phyloP scores from a whole-genome alignment of 1,284 basidiomycete genomes.

The Ganoderma leucocontextum region DNA sequence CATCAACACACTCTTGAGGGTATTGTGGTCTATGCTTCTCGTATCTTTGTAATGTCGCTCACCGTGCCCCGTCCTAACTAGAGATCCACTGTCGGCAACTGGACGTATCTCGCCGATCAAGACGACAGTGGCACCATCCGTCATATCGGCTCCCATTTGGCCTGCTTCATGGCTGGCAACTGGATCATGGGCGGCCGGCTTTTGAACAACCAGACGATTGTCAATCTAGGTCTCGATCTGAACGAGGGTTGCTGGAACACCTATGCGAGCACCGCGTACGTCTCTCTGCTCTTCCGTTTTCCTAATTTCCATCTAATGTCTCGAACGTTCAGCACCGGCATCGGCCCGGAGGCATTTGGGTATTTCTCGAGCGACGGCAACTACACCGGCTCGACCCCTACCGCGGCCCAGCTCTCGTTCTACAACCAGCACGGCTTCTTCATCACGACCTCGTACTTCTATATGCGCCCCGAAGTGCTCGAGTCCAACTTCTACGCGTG shows the following conservation, averaged over 20 bases:
- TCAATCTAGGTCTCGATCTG: slow-evolving; percentile 65
- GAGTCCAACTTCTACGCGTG: slow-evolving; percentile 84
- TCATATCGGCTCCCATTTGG: slow-evolving; percentile 73
- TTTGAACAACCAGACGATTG: slow-evolving; percentile 72
- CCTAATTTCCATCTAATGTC: not conserved
- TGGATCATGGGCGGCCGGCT: slow-evolving; percentile 77
- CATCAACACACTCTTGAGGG: slow-evolving; percentile 62
- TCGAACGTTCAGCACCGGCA: slow-evolving; percentile 62
- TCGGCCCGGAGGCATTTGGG: slow-evolving; percentile 74
- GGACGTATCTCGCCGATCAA: slow-evolving; percentile 68
- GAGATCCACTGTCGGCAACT: slow-evolving; percentile 69
- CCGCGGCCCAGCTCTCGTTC: slow-evolving; percentile 53
- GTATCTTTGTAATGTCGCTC: slow-evolving; percentile 15
- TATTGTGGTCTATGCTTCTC: slow-evolving; percentile 43
- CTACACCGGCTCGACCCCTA: slow-evolving; percentile 55
- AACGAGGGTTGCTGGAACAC: slow-evolving; percentile 81
- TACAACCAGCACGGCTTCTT: slow-evolving; percentile 73
- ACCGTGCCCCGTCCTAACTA: slow-evolving; percentile 35
- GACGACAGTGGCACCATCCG: slow-evolving; percentile 50
- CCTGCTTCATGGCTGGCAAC: slow-evolving; percentile 77
- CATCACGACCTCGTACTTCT: slow-evolving; percentile 54
- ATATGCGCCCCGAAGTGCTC: slow-evolving; percentile 74
- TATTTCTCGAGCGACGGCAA: slow-evolving; percentile 64
- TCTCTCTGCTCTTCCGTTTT: slow-evolving; percentile 7
- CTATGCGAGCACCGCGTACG: slow-evolving; percentile 73